phyloP scores from a whole-genome alignment of 1,284 basidiomycete genomes.

The Filobasidium uniguttulatum region DNA sequence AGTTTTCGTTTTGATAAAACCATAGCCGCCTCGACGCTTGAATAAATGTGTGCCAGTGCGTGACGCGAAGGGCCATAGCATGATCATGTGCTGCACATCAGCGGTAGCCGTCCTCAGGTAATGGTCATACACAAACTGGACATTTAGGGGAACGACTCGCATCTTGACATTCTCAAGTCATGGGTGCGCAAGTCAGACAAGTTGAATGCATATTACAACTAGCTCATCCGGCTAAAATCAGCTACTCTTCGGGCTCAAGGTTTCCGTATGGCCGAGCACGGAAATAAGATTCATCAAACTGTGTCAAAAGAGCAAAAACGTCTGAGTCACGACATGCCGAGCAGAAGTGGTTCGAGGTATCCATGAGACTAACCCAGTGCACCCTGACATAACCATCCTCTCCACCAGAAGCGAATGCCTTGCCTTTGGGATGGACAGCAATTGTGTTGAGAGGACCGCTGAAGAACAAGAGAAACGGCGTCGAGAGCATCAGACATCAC shows the following conservation, averaged over 20 bases:
- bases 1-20: slow-evolving; percentile 5
- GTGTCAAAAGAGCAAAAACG: slow-evolving; percentile 55
- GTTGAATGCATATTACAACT: no score
- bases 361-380: slow-evolving; percentile 44
- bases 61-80: no score
- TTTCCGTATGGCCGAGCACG: slow-evolving; percentile 78
- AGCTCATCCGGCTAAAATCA: no score
- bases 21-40: slow-evolving; percentile 2
- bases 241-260: slow-evolving; percentile 50
- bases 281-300: slow-evolving; percentile 86
- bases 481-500: not conserved
- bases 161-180: no score
- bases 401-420: slow-evolving; percentile 81
- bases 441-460: slow-evolving; percentile 99
- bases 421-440: slow-evolving; percentile 81
- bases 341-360: not conserved
- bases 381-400: slow-evolving; percentile 93
- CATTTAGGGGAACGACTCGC: no score
- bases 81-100: no score
- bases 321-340: slow-evolving; percentile 48
- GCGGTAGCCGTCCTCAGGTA: no score
- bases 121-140: no score
- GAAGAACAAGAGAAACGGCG: slow-evolving; percentile 7
- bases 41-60: slow-evolving; percentile 5
- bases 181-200: no score